Evolutionary conservation across 257 asterid species (phyloP), one percentile per base, ranked within the genome.

Genomic region (Petrea volubilis): DNA sequence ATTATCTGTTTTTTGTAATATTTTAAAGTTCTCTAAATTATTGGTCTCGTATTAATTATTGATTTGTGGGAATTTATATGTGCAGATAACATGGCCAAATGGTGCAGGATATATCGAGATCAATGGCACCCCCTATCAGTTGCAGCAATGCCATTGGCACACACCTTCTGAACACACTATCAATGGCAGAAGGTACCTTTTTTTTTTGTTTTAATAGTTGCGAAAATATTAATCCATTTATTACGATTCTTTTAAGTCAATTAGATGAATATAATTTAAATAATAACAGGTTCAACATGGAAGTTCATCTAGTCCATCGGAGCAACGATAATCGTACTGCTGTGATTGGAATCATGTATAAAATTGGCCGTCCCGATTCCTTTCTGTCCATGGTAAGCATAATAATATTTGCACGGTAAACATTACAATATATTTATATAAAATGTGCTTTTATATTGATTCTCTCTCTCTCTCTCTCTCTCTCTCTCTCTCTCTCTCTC

Each of bases 131-230:
- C 31, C 0, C 6, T 88, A 79, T 74, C 73, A 51, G 31, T 85
- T 88, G 25, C 73, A 24, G n/a, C 96, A 86, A 58, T 55, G 21
- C 14, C 97, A 90, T 55, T 90, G 96, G 96, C 93, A 88, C 74
- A 81, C 89, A 6, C 97, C 93, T 64, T 84, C 96, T 12, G 97
- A 90, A 69, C 97, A 88, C 76, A 73, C 84, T 20, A 61, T 88
- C 24, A 70, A 86, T 52, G 91, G 93, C 28, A 74, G 33, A 40
- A 87, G 90, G 92, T 86, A 11, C 7, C n/a, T 43, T 40, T n/a
- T 6, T 3, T 15, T 46, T 28, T 29, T 2, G 8, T 49, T 44
- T 47, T 20, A 24, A 10, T 12, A 57, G 3, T 43, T 24, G 9
- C 5, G 5, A 27, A 29, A 29, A 50, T 20, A 31, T 9, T 40